Conservation (phyloP, 768 basidiomycete genomes). For the Suillus spraguei region DNA sequence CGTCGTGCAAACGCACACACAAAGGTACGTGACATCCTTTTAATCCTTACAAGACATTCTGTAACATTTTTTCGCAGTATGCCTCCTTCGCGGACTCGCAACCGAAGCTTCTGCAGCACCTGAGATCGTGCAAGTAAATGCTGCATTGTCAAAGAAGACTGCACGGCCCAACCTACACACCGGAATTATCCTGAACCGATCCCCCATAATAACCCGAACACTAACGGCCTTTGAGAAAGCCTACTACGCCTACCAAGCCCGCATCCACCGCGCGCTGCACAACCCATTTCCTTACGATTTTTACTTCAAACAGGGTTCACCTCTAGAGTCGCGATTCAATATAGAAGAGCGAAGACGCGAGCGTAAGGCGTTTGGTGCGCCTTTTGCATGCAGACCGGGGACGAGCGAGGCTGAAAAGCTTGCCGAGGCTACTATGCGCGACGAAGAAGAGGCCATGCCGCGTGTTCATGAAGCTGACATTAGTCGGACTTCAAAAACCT, state of each 20-base stretch:
- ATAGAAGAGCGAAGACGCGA: constrained; percentile 77
- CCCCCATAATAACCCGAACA: constrained; percentile 73
- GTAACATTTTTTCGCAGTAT: constrained; percentile 6
- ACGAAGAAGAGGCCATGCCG: constrained; percentile 64
- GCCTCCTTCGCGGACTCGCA: constrained; percentile 42
- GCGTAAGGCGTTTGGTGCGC: constrained; percentile 69
- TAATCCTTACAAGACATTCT: too few relatives aligned
- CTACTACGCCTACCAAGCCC: constrained; percentile 82
- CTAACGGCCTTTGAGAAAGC: constrained; percentile 76
- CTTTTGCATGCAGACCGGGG: constrained; percentile 49
- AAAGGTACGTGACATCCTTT: constrained; percentile 25
- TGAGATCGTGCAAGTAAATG: constrained; percentile 7
- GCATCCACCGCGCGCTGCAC: constrained; percentile 81
- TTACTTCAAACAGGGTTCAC: constrained; percentile 92
- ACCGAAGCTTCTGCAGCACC: constrained; percentile 37
- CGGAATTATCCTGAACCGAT: constrained; percentile 76
- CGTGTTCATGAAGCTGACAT: constrained; percentile 64
- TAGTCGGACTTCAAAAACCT: constrained; percentile 68
- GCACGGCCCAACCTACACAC: constrained; percentile 49
- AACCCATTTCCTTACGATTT: constrained; percentile 89
- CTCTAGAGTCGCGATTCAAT: constrained; percentile 80
- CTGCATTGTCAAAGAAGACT: constrained; percentile 31
- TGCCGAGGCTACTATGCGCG: constrained; percentile 59
- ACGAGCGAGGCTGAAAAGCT: constrained; percentile 51
- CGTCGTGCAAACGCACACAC: constrained; percentile 35